A percentile compares a stretch with the other conserved stretches of the same genome.
Evolutionary conservation across 108 stramenopile species (phyloP).

Genomic region (Asterionellopsis glacialis): DNA sequence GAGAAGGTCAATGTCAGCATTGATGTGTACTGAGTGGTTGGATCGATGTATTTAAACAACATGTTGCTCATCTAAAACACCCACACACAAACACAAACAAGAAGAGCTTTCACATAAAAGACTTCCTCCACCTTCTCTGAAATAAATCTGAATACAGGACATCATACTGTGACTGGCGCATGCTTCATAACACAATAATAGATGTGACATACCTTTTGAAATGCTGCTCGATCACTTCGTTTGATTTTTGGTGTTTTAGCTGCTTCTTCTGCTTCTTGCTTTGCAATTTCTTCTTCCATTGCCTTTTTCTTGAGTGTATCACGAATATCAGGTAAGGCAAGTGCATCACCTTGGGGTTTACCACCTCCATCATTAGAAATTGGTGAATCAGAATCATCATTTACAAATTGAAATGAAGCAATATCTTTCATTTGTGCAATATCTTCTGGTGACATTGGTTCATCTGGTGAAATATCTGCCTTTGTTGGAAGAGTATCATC

Average conservation of each 20-base stretch:
- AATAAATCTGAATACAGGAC: not conserved
- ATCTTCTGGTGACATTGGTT: slow-evolving; percentile 5
- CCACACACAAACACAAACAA: too few relatives aligned
- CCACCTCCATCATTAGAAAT: not conserved
- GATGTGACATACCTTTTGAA: slow-evolving; percentile 34
- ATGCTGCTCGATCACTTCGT: slow-evolving; percentile 53
- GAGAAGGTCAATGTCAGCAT: not conserved
- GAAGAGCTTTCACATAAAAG: too few relatives aligned
- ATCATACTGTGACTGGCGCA: not conserved
- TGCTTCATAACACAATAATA: not conserved
- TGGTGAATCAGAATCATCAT: not conserved
- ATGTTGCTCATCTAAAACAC: too few relatives aligned
- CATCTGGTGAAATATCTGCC: not conserved
- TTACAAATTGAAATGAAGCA: slow-evolving; percentile 29
- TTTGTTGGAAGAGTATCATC: slow-evolving; percentile 2
- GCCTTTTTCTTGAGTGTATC: slow-evolving; percentile 32
- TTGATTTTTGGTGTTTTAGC: slow-evolving; percentile 50
- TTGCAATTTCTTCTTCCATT: slow-evolving; percentile 28
- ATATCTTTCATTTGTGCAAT: slow-evolving; percentile 18
- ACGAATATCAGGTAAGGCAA: slow-evolving; percentile 37
- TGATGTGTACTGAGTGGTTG: not conserved
- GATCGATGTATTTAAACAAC: too few relatives aligned
- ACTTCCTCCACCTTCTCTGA: too few relatives aligned
- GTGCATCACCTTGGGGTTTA: slow-evolving; percentile 2
- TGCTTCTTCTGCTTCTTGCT: slow-evolving; percentile 25